Evolutionary conservation across 2,329 filamentous ascomycete genomes (phyloP).

Genomic region (Neurospora crassa): DNA sequence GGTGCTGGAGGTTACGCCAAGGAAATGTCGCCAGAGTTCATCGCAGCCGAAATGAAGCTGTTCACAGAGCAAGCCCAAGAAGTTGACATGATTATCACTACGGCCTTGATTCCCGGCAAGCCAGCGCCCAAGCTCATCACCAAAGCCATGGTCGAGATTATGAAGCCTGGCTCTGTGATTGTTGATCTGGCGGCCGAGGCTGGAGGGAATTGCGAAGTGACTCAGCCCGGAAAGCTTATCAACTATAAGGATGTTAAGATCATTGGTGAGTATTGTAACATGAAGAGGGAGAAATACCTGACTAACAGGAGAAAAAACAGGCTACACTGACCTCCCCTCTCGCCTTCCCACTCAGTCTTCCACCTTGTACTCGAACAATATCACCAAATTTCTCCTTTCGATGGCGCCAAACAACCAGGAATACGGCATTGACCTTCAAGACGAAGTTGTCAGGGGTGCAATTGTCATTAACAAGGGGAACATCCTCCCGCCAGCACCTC

Average conservation of each 20-base stretch:
- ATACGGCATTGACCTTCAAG: conserved; percentile 70
- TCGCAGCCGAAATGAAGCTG: conserved; percentile 85
- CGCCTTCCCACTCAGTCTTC: conserved; percentile 81
- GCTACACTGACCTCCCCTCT: conserved; percentile 82
- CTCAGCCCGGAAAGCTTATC: conserved; percentile 60
- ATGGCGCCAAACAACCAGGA: conserved; percentile 69
- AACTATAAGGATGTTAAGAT: conserved; percentile 72
- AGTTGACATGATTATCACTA: conserved; percentile 88
- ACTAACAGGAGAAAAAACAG: conserved; percentile 27
- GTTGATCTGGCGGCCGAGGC: conserved; percentile 84
- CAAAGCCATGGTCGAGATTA: conserved; percentile 66
- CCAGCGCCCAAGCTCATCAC: conserved; percentile 79
- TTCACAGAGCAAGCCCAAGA: conserved; percentile 82
- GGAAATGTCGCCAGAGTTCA: conserved; percentile 90
- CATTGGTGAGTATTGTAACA: conserved; percentile 49
- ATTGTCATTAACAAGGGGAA: conserved; percentile 75
- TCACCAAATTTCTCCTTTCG: conserved; percentile 78
- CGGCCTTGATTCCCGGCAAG: conserved; percentile 78
- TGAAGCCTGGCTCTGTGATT: conserved; percentile 84
- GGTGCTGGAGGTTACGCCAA: conserved; percentile 84
- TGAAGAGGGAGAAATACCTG: neutral
- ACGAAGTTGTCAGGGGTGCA: conserved; percentile 77
- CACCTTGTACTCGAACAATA: conserved; percentile 88
- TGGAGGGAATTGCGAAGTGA: conserved; percentile 80
- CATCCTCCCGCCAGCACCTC: conserved; percentile 65